Evolutionary conservation across 371 early-diverging fungal genomes (phyloP).

Genomic region (Nematocida sp.): DNA sequence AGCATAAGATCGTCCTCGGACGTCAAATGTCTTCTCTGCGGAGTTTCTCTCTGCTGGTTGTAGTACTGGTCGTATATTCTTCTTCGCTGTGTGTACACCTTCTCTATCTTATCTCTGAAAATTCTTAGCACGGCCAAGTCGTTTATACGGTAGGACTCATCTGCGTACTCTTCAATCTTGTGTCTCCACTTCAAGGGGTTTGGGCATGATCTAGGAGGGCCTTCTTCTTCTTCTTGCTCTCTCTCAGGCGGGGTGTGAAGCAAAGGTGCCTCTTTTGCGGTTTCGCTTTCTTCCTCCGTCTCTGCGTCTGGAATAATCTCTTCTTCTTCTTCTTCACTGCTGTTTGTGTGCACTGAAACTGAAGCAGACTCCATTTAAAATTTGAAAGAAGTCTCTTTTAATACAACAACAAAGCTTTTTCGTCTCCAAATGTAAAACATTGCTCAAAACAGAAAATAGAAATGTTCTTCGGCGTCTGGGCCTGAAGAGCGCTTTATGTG

Average conservation of each 20-base stretch:
- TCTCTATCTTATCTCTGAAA: neutral
- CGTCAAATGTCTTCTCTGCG: neutral
- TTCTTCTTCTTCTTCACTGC: neutral
- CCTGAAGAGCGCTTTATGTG: too few species aligned
- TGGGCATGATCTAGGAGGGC: neutral
- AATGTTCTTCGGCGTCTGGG: too few species aligned
- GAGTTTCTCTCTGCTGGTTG: neutral
- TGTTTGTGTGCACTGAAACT: too few species aligned
- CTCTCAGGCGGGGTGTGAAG: neutral
- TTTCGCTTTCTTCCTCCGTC: too few species aligned
- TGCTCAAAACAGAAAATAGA: too few species aligned
- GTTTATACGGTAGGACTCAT: neutral
- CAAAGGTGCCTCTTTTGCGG: too few species aligned
- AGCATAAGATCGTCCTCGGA: neutral
- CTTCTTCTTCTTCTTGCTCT: neutral
- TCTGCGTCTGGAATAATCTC: neutral
- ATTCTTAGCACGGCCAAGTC: constrained; percentile 5
- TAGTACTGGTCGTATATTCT: constrained; percentile 9
- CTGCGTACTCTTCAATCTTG: constrained; percentile 17
- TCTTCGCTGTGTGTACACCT: neutral
- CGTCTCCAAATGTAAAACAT: too few species aligned
- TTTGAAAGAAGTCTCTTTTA: too few species aligned
- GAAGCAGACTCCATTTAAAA: too few species aligned
- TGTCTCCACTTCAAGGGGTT: constrained; percentile 18
- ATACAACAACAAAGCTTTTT: too few species aligned